phyloP scores from a whole-genome alignment of 257 asterid genomes.

The Scutellaria baicalensis region DNA sequence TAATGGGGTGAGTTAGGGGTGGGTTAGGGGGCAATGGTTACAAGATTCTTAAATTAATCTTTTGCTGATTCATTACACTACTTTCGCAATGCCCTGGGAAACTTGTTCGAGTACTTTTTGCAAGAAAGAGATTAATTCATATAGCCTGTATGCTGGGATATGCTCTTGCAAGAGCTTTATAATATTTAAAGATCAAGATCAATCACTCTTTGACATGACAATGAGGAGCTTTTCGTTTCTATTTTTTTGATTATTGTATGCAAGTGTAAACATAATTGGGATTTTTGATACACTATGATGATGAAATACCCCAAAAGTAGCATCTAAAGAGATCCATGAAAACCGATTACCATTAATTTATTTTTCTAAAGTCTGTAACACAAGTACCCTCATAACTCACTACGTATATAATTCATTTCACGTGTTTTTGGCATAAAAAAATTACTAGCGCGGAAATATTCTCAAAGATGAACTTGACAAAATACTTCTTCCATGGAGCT shows the following conservation, averaged over 20 bases:
- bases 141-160: not conserved
- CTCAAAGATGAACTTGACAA: too few species aligned
- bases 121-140: not conserved
- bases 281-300: too few species aligned
- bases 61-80: not conserved
- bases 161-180: not conserved
- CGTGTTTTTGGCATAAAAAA: too few species aligned
- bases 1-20: constrained; percentile 10
- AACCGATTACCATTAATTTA: too few species aligned
- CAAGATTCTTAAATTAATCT: constrained; percentile 8
- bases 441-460: too few species aligned
- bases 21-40: constrained; percentile 7
- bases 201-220: not conserved
- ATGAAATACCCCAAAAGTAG: too few species aligned
- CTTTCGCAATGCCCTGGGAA: not conserved
- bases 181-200: not conserved
- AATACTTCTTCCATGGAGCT: too few species aligned
- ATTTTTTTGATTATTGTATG: not conserved
- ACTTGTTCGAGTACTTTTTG: not conserved
- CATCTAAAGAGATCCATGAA: too few species aligned
- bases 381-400: too few species aligned
- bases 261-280: too few species aligned
- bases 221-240: not conserved
- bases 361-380: too few species aligned
- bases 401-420: too few species aligned